Evolutionary conservation across 352 stramenopile species (phyloP).

Genomic region (Globisporangium nunn): DNA sequence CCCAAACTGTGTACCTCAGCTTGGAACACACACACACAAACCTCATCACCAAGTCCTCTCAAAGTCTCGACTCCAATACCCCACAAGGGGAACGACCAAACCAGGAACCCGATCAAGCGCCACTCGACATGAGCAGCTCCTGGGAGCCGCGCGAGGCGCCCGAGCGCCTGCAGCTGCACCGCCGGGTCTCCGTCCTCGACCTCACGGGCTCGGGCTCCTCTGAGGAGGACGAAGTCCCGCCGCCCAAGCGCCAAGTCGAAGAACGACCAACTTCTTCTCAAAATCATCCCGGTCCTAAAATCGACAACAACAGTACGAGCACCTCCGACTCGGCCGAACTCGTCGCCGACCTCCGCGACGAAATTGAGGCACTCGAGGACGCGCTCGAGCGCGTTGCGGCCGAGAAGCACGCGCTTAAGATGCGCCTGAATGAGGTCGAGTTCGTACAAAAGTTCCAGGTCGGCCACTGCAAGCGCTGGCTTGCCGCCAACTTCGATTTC

Average conservation of each 20-base stretch:
- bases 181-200: conserved; percentile 10
- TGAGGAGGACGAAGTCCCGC: neutral
- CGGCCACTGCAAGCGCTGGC: conserved; percentile 42
- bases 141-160: neutral
- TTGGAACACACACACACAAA: neutral
- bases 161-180: conserved; percentile 14
- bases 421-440: conserved; percentile 35
- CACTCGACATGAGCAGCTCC: neutral
- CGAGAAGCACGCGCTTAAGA: conserved; percentile 43
- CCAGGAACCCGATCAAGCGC: neutral
- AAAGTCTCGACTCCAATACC: neutral
- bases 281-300: neutral
- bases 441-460: conserved; percentile 32
- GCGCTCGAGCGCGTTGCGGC: conserved; percentile 31
- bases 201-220: conserved; percentile 2
- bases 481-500: conserved; percentile 46
- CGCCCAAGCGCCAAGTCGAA: neutral
- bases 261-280: neutral
- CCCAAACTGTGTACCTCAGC: neutral
- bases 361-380: conserved; percentile 35
- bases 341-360: conserved; percentile 22
- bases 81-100: too few species aligned
- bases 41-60: neutral
- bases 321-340: neutral
- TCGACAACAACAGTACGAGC: neutral